Evolutionary conservation across 306 rosid species (phyloP), one percentile per base, ranked within the genome.

Genomic region (Inga leiocalycina): DNA sequence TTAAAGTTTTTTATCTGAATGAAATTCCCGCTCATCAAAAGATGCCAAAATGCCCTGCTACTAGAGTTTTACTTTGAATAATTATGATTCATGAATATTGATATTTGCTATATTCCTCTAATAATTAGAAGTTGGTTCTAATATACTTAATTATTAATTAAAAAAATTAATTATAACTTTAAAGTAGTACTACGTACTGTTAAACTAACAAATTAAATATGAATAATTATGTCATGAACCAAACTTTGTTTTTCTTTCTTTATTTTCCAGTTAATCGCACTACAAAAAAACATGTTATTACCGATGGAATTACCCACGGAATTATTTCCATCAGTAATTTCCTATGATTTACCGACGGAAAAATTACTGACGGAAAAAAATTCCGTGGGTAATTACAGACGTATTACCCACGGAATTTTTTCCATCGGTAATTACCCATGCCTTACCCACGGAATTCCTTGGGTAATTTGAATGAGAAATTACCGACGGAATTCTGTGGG

Each of bases 11-110:
- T 84, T 77, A 71, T 79, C 56, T 0, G 27, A 24, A 24, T 77
- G 34, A 79, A 79, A 84, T 81, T 86, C 83, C 83, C 81, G 83
- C 80, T 54, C 77, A 56, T 56, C 30, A 56, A 27, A 56, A 56
- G 64, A 56, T 56, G 64, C 34, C 34, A 59, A 69, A 81, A 78
- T 59, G 79, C 19, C 9, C 6, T 32, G 66, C 68, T 85, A 54
- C 27, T 82, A 73, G 57, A 35, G 74, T 22, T 77, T 75, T 78
- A 32, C 35, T 75, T 81, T 71, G 88, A 71, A 83, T 79, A 62
- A 24, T 59, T 78, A n/a, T 49, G 37, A 35, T 59, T 39, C 37
- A 8, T 41, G 52, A 35, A 78, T 15, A 51, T 68, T 17, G 57
- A 78, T 62, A 62, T 51, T 74, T 49, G 34, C 39, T 46, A 24